Evolutionary conservation across 1,139 yeast species (phyloP), one percentile per base, ranked within the genome.

Genomic region (Diutina scorzettiae): DNA sequence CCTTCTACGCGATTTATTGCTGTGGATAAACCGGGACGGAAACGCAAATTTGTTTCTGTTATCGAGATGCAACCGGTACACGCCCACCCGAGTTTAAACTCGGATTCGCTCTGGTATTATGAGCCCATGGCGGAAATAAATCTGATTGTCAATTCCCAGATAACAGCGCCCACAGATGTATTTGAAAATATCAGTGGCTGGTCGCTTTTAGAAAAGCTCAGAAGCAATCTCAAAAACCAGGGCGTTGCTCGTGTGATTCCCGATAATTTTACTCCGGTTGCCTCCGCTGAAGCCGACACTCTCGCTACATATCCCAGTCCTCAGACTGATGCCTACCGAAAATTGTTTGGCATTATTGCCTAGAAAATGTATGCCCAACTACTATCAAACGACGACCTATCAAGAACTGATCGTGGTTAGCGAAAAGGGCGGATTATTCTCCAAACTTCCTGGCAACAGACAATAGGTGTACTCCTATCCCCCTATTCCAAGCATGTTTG

Each of bases 21-120:
- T 0, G 66, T 91, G 18, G 97, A 89, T 56, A 91, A 91, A 55
- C 85, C 94, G 51, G 60, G 81, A 1, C 85, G 85, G 0, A 60
- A 66, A 14, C 63, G 93, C 14, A 53, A 63, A 27, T 83, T 69
- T 52, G 50, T 85, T 5, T 74, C 74, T 46, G 48, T 66, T 3
- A 53, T 78, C n/a, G 45, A 49, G 14, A 43, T 48, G 1, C 39
- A 37, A 8, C 20, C 64, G 56, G 30, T 50, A 53, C 31, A 60
- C 55, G 3, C 48, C 45, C 50, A 55, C 49, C 27, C 65, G 47
- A 47, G 63, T 50, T 9, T 47, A 48, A 2, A 48, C 21, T 40
- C 45, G 1, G 46, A 51, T 1, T 47, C 51, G 3, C 53, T 76
- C 37, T 58, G 57, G 48, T 63, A 63, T 51, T 76, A 72, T 49